Conservation (phyloP, 2,329 filamentous ascomycete species). For the Chaetomium olivaceum region DNA sequence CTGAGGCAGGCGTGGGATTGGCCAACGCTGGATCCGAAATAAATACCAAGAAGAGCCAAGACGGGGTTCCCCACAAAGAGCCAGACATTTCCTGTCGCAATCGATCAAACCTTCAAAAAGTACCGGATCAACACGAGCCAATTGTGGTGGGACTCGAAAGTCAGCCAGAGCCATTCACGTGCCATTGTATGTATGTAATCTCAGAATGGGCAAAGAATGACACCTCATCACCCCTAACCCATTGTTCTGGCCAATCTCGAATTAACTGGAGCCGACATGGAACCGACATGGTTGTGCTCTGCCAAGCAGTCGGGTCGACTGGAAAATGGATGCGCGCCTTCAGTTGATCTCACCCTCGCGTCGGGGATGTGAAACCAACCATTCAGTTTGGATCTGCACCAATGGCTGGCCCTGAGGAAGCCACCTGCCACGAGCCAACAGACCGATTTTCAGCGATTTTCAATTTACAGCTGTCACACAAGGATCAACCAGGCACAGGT, state of each 20-base stretch:
- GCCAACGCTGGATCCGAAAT: slow-evolving; percentile 14
- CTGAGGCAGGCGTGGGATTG: slow-evolving; percentile 4
- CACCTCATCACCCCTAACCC: neutral
- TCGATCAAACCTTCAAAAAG: neutral
- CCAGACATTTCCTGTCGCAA: neutral
- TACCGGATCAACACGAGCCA: neutral
- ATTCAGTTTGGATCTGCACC: neutral
- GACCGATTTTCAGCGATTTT: no score
- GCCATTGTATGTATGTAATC: no score
- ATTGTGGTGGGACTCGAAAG: neutral
- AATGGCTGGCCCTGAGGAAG: neutral
- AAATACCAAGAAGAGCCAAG: slow-evolving; percentile 13
- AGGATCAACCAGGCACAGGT: neutral
- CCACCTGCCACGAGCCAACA: neutral
- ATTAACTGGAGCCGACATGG: neutral
- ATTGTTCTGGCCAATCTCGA: neutral
- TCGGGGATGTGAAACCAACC: slow-evolving; percentile 11
- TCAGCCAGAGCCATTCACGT: neutral
- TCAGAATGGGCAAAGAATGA: no score
- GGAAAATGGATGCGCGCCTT: neutral
- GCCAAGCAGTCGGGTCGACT: neutral
- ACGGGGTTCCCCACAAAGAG: slow-evolving; percentile 5
- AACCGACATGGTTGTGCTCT: neutral
- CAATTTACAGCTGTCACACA: no score
- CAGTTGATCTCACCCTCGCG: slow-evolving; percentile 4